These are phyloP conservation scores for Bipolaris victoriae DNA, from an alignment of 2,329 filamentous ascomycete genomes.

Conservation along the genomic window DNA sequence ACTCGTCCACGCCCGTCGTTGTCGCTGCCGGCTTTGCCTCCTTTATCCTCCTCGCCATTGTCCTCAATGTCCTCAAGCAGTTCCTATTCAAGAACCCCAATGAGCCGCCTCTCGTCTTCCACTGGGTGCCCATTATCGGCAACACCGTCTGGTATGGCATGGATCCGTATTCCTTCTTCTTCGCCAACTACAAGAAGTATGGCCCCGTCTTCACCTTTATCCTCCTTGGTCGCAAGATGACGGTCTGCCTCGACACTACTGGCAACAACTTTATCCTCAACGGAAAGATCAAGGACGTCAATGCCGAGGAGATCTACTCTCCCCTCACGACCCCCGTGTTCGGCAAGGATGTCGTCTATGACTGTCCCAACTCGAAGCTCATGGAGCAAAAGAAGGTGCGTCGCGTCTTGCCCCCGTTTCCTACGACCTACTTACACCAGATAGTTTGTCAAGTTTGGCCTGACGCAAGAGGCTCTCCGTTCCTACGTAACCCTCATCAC, in stretches of 20 bases:
- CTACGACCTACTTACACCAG: slow-evolving; percentile 12
- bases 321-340: slow-evolving; percentile 75
- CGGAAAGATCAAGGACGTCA: slow-evolving; percentile 86
- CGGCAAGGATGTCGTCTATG: slow-evolving; percentile 85
- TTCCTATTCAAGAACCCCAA: slow-evolving; percentile 81
- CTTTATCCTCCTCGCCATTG: slow-evolving; percentile 63
- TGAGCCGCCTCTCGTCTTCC: slow-evolving; percentile 66
- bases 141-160: slow-evolving; percentile 95
- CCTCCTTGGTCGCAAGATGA: slow-evolving; percentile 86
- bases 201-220: slow-evolving; percentile 91
- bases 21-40: slow-evolving; percentile 53
- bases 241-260: slow-evolving; percentile 78
- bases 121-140: slow-evolving; percentile 75
- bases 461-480: slow-evolving; percentile 75
- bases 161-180: slow-evolving; percentile 89
- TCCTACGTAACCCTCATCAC: slow-evolving; percentile 81
- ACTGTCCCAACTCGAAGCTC: slow-evolving; percentile 87
- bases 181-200: slow-evolving; percentile 75
- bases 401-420: background rate
- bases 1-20: slow-evolving; percentile 53
- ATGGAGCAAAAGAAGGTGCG: slow-evolving; percentile 95
- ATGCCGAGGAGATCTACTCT: slow-evolving; percentile 88
- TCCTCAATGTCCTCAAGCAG: slow-evolving; percentile 81
- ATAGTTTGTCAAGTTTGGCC: slow-evolving; percentile 80
- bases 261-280: slow-evolving; percentile 94